Conservation (phyloP, 2,329 filamentous ascomycete genomes). For the Stemphylium beticola region DNA sequence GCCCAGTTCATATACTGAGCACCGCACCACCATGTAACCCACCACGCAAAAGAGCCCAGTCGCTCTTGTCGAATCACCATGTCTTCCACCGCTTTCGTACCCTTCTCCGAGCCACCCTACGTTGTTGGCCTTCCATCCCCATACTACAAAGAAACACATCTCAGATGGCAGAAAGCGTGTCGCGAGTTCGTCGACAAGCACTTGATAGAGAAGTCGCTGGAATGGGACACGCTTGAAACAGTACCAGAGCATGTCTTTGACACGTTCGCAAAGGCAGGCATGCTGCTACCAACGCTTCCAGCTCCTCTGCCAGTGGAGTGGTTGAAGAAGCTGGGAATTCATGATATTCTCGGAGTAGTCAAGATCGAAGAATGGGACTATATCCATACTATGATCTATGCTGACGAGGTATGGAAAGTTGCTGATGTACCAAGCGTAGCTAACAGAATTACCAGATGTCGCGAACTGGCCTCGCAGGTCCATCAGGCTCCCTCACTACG, state of each 20-base stretch:
- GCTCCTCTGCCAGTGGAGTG: constrained; percentile 72
- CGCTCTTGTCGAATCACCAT: constrained; percentile 20
- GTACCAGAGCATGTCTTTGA: constrained; percentile 69
- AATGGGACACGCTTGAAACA: constrained; percentile 72
- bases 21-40: constrained; percentile 3
- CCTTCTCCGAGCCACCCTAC: constrained; percentile 77
- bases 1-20: constrained; percentile 5
- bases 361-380: constrained; percentile 78
- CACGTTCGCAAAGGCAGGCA: constrained; percentile 68
- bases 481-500: constrained; percentile 68
- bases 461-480: constrained; percentile 69
- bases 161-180: constrained; percentile 70
- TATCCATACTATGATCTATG: constrained; percentile 72
- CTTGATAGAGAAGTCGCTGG: constrained; percentile 66
- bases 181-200: constrained; percentile 70
- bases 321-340: constrained; percentile 69
- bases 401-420: constrained; percentile 62
- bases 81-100: constrained; percentile 53
- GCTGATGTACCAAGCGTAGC: neutral
- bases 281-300: constrained; percentile 73
- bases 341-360: constrained; percentile 68
- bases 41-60: neutral
- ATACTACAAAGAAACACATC: constrained; percentile 72
- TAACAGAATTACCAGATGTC: constrained; percentile 57
- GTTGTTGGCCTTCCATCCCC: constrained; percentile 72